Percentiles rank a stretch among this genome's conserved stretches.
phyloP scores from a whole-genome alignment of 2,329 filamentous ascomycete species.

The Penicillium crustosum region DNA sequence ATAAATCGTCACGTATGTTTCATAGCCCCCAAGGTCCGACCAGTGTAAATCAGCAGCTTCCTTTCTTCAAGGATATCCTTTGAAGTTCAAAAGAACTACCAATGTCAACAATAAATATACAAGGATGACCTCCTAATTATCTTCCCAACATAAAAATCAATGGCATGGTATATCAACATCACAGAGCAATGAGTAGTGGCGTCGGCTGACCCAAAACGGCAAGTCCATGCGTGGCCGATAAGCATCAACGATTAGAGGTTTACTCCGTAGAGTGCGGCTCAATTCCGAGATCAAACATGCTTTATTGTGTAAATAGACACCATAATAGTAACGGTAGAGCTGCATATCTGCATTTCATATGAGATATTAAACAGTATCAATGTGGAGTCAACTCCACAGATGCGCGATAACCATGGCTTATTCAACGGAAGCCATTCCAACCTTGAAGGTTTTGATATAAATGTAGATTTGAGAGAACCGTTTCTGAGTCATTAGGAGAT shows the following conservation, averaged over 20 bases:
- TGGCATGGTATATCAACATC: neutral
- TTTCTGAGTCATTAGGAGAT: neutral
- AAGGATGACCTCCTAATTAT: neutral
- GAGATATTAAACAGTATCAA: neutral
- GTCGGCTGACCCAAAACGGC: constrained; percentile 12
- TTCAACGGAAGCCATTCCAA: neutral
- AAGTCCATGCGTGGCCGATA: constrained; percentile 25
- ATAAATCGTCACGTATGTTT: too few species aligned
- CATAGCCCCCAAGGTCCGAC: neutral
- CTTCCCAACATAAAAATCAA: neutral
- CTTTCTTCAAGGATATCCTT: neutral
- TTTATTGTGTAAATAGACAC: neutral
- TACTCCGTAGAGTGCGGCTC: constrained; percentile 7
- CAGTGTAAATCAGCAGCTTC: neutral
- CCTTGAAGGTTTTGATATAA: neutral
- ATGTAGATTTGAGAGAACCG: neutral
- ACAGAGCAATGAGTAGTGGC: constrained; percentile 14
- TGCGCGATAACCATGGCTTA: neutral
- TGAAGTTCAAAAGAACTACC: neutral
- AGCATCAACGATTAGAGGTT: constrained; percentile 12
- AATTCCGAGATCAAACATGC: neutral
- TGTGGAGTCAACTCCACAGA: neutral
- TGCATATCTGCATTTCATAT: constrained; percentile 5
- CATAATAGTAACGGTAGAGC: neutral
- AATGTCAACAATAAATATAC: too few species aligned